Evolutionary conservation across 345 rosid species (phyloP).

Genomic region (Heritiera littoralis): DNA sequence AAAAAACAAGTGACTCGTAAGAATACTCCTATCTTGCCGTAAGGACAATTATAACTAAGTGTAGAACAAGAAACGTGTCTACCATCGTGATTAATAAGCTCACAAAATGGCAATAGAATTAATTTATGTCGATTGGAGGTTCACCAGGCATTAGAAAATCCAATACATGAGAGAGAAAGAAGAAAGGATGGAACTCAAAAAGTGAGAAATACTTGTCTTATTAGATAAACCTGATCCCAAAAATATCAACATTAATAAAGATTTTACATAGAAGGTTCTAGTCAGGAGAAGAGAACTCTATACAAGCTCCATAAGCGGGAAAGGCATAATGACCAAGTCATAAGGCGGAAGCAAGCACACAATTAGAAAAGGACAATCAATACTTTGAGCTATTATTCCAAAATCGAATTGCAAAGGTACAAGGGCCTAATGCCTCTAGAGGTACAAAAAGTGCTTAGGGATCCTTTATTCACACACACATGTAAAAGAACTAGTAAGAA

Average conservation of each 20-base stretch:
- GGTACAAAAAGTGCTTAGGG: neutral
- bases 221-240: neutral
- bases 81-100: neutral
- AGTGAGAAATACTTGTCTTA: too few species aligned
- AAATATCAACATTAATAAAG: neutral
- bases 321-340: neutral
- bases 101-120: too few species aligned
- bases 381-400: neutral
- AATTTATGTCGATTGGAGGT: neutral
- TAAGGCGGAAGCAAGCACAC: neutral
- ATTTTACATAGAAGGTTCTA: neutral
- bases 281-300: neutral
- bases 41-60: neutral
- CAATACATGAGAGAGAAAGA: neutral
- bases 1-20: neutral
- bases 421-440: neutral
- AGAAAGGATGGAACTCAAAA: neutral
- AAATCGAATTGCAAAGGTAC: neutral
- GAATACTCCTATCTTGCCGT: neutral
- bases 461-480: neutral
- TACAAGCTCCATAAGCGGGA: neutral
- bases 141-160: neutral
- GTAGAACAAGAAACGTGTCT: neutral
- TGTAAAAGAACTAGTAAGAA: slow-evolving; percentile 12
- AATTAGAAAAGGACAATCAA: neutral